phyloP scores from a whole-genome alignment of 352 stramenopile genomes.

The Pythium aquatile region DNA sequence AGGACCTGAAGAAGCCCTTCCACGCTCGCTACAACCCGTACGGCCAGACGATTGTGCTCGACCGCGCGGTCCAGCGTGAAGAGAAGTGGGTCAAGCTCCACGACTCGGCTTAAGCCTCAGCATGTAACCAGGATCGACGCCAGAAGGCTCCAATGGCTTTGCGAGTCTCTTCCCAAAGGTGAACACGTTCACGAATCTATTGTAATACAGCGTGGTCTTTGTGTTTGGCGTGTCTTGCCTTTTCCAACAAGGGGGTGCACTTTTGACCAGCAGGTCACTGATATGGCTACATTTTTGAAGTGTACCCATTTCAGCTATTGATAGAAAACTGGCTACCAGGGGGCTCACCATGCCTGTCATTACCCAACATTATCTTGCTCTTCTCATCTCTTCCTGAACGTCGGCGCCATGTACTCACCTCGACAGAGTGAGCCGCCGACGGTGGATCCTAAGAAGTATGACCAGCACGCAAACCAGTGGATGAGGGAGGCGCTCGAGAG shows the following conservation, averaged over 20 bases:
- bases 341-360: neutral
- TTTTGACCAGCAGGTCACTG: neutral
- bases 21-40: slow-evolving; percentile 94
- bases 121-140: neutral
- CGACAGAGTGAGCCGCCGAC: slow-evolving; percentile 26
- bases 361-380: neutral
- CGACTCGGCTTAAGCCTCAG: slow-evolving; percentile 18
- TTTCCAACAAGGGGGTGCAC: neutral
- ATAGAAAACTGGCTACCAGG: slow-evolving; percentile 6
- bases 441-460: slow-evolving; percentile 44
- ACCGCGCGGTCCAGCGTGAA: slow-evolving; percentile 67
- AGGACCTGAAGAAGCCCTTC: slow-evolving; percentile 94
- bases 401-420: slow-evolving; percentile 35
- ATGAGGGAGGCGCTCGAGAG: slow-evolving; percentile 68
- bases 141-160: neutral
- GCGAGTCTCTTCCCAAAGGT: neutral
- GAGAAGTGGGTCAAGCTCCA: slow-evolving; percentile 49
- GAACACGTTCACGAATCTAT: neutral
- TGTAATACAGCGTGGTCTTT: slow-evolving; percentile 10
- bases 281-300: slow-evolving; percentile 18
- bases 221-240: neutral
- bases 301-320: slow-evolving; percentile 22
- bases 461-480: slow-evolving; percentile 52
- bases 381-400: slow-evolving; percentile 16
- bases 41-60: slow-evolving; percentile 83